phyloP scores from a whole-genome alignment of 1,139 yeast genomes.

The Saccharomyces pastorianus region DNA sequence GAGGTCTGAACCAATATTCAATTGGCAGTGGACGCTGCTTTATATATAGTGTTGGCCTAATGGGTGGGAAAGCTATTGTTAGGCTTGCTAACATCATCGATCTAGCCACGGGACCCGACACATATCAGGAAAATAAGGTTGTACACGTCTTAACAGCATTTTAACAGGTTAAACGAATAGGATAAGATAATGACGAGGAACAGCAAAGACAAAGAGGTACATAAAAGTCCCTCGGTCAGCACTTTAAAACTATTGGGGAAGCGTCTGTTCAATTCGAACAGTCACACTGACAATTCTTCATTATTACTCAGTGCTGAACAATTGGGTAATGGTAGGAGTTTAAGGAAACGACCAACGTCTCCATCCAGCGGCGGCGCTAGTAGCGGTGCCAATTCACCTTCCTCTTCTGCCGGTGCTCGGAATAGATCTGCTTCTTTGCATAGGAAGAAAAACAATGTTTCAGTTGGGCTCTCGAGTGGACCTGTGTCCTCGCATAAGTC shows the following conservation, averaged over 20 bases:
- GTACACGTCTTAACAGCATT: not conserved
- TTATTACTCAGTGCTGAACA: not conserved
- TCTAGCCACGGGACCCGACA: not conserved
- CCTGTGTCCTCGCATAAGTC: slow-evolving; percentile 5
- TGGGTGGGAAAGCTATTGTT: too few species aligned
- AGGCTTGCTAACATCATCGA: not conserved
- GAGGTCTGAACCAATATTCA: not conserved
- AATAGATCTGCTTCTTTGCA: not conserved
- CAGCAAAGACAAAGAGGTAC: slow-evolving; percentile 3
- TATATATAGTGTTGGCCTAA: not conserved
- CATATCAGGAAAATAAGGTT: not conserved
- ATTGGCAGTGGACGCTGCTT: not conserved
- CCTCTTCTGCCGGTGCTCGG: slow-evolving; percentile 1
- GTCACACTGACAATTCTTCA: not conserved
- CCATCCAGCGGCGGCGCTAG: not conserved
- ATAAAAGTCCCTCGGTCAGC: slow-evolving; percentile 12
- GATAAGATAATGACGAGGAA: not conserved
- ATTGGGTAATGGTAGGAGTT: not conserved
- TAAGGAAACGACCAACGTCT: slow-evolving; percentile 1
- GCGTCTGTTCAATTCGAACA: slow-evolving; percentile 7
- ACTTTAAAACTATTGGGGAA: slow-evolving; percentile 21
- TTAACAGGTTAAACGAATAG: not conserved
- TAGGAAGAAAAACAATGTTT: not conserved
- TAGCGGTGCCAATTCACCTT: slow-evolving; percentile 1
- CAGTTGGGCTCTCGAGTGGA: not conserved